Evolutionary conservation across 768 basidiomycete species (phyloP).

Genomic region (Boletus pseudopeckii): DNA sequence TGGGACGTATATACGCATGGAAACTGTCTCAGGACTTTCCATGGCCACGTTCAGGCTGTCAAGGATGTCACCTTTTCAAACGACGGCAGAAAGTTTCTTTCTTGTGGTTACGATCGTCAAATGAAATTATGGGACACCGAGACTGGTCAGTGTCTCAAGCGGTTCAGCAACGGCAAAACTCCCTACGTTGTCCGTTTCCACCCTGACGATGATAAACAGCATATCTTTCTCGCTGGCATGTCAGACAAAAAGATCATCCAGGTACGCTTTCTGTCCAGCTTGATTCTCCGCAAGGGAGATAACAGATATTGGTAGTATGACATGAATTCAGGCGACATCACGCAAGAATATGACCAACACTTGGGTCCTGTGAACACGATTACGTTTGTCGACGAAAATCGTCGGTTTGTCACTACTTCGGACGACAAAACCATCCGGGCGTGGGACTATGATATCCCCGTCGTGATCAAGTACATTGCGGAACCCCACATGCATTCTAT

Average conservation of each 20-base stretch:
- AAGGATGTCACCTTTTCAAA: conserved; percentile 97
- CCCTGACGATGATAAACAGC: conserved; percentile 93
- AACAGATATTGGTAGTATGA: conserved; percentile 65
- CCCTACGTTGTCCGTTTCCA: conserved; percentile 95
- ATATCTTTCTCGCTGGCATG: conserved; percentile 98
- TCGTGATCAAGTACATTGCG: conserved; percentile 99
- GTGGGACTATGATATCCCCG: conserved; percentile 99
- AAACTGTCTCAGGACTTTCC: conserved; percentile 94
- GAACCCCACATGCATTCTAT: conserved; percentile 99
- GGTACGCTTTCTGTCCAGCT: conserved; percentile 42
- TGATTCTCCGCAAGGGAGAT: background rate
- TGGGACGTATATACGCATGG: conserved; percentile 99
- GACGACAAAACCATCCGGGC: conserved; percentile 99
- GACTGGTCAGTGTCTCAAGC: conserved; percentile 94
- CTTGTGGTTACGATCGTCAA: conserved; percentile 92
- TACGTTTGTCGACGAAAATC: conserved; percentile 97
- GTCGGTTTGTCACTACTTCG: conserved; percentile 95
- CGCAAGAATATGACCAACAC: conserved; percentile 98
- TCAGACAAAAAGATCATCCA: conserved; percentile 99
- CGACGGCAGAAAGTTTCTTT: conserved; percentile 84
- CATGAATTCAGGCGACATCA: conserved; percentile 91
- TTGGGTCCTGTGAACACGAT: conserved; percentile 98
- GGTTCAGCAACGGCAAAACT: conserved; percentile 97
- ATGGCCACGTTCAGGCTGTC: conserved; percentile 94
- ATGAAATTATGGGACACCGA: conserved; percentile 99